phyloP scores from a whole-genome alignment of 176 grass and related monocot species.

The Avena eriantha region DNA sequence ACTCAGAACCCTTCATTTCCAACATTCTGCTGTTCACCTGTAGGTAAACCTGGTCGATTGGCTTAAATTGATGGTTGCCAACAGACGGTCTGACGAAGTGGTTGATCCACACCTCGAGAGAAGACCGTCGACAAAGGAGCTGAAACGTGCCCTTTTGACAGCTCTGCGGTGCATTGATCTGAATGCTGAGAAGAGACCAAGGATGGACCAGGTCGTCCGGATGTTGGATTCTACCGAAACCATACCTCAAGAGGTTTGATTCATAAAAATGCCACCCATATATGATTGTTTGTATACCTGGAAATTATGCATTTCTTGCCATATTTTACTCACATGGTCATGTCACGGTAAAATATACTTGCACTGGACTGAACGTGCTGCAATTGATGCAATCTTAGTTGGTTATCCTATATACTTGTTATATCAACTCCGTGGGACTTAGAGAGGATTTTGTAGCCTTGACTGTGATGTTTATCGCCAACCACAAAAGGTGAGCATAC shows the following conservation, averaged over 20 bases:
- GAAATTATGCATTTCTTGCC: slow-evolving; percentile 22
- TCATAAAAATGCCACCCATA: slow-evolving; percentile 15
- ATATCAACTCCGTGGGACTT: neutral
- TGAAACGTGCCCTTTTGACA: slow-evolving; percentile 89
- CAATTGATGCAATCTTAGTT: slow-evolving; percentile 9
- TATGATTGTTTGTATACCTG: neutral
- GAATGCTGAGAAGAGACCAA: slow-evolving; percentile 90
- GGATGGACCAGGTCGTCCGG: slow-evolving; percentile 94
- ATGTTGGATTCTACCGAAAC: slow-evolving; percentile 87
- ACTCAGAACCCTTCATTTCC: slow-evolving; percentile 2
- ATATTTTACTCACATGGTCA: neutral
- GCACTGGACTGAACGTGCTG: neutral
- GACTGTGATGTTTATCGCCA: neutral
- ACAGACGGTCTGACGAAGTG: slow-evolving; percentile 84
- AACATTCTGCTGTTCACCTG: slow-evolving; percentile 29
- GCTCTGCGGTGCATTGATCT: slow-evolving; percentile 92
- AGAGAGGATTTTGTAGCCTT: slow-evolving; percentile 5
- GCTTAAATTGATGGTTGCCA: slow-evolving; percentile 99
- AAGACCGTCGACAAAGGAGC: slow-evolving; percentile 82
- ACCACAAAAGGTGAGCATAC: slow-evolving; percentile 1
- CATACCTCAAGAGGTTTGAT: slow-evolving; percentile 73
- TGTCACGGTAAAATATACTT: slow-evolving; percentile 13
- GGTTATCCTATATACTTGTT: neutral
- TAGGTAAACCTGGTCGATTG: slow-evolving; percentile 99
- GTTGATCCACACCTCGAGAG: slow-evolving; percentile 88